Conservation (phyloP, 306 rosid species). For the Sphenostylis stenocarpa region DNA sequence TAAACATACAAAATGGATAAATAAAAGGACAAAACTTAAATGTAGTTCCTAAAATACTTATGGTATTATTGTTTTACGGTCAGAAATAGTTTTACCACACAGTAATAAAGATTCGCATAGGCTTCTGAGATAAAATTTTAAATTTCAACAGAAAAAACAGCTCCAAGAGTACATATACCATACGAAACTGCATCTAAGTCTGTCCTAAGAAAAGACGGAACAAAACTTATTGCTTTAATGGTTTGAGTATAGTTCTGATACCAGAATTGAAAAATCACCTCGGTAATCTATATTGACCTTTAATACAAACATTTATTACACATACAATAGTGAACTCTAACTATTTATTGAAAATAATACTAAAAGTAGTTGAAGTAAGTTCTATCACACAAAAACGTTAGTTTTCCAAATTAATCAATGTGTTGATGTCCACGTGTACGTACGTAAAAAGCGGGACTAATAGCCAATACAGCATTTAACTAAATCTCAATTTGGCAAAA, state of each 20-base stretch:
- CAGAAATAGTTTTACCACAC: neutral
- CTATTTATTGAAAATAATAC: neutral
- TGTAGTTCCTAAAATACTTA: neutral
- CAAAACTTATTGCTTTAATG: neutral
- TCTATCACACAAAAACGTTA: neutral
- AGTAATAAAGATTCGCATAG: neutral
- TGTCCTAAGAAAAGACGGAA: no score
- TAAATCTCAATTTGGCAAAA: neutral
- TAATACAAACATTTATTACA: neutral
- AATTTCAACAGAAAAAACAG: neutral
- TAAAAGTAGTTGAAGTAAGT: neutral
- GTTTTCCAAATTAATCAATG: neutral
- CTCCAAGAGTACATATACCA: no score
- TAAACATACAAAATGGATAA: neutral
- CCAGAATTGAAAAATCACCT: no score
- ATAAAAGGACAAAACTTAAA: neutral
- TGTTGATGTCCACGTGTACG: neutral
- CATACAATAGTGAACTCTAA: no score
- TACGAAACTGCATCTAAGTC: no score
- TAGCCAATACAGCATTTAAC: neutral
- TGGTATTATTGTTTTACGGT: no score
- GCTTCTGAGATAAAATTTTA: neutral
- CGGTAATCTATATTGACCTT: neutral
- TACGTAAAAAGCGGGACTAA: neutral
- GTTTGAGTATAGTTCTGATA: neutral